Conservation (phyloP, 2,329 filamentous ascomycete genomes). For the Helotiales sp. region DNA sequence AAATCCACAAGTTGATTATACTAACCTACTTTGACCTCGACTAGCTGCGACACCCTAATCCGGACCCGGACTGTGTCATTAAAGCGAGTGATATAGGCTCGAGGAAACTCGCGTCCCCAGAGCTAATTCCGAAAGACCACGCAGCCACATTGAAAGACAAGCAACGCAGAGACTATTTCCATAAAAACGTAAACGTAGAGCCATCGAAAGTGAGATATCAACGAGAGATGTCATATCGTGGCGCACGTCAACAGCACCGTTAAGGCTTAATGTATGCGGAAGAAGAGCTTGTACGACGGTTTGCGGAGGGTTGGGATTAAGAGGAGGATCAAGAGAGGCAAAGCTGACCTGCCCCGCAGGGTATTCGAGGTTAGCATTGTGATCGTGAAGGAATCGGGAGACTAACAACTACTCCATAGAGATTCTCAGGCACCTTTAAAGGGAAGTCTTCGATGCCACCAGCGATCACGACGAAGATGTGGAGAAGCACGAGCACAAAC, state of each 20-base stretch:
- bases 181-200: not conserved
- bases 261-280: not conserved
- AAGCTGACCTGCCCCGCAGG: not conserved
- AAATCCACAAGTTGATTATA: not conserved
- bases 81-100: not conserved
- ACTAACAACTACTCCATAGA: not conserved
- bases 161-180: not conserved
- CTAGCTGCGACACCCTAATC: not conserved
- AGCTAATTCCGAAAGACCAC: not conserved
- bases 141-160: not conserved
- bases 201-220: not conserved
- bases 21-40: not conserved
- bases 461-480: not conserved
- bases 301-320: not conserved
- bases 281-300: too few relatives aligned
- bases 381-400: not conserved
- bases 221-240: not conserved
- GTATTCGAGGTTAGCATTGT: not conserved
- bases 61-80: not conserved
- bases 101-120: not conserved
- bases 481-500: not conserved
- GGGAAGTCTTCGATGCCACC: not conserved
- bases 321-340: not conserved
- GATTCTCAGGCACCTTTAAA: not conserved
- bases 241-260: not conserved